Base-by-base conservation (phyloP, 1,284 basidiomycete genomes). In the Irpex lacteus region DNA sequence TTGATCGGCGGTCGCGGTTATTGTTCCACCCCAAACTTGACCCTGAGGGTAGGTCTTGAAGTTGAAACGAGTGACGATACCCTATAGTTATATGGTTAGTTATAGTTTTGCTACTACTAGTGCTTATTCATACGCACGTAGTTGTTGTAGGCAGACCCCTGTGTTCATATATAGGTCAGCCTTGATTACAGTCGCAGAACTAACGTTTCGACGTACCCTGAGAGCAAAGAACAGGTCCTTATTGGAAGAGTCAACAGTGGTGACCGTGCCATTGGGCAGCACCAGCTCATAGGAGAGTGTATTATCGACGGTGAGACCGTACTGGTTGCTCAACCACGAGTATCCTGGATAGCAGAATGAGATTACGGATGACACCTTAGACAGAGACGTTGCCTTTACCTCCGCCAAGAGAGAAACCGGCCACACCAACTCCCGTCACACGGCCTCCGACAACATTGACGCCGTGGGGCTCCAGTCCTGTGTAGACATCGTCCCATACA, bases 21-120 rank as follows among this genome's bases (percentile, higher is more conserved):
- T 79, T 0, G 80, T 65, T 1, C 88, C 88, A 21, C 87, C 88
- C 87, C 89, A 89, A 61, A 89, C 82, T 70, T 83, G 70, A 1
- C 77, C 77, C 72, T 87, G 85, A 63, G 84, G 80, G 71, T 80
- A 80, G 0, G 83, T 78, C 66, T 81, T 78, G 34, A 89, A 66
- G 0, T 80, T 85, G 71, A 88, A 85, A 60, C 78, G 80, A 1
- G 85, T 88, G 4, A 88, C 85, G 40, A 88, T 84, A 1, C 86
- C 87, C 86, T 88, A 59, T 52, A 18, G 15, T 7, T 34, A 62
- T 21, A 9, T 44, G n/a, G 56, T 53, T 26, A 53, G 21, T n/a
- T 56, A 9, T 11, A 54, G 5, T 36, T 18, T 50, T 54, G 7
- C 18, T 44, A 49, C 21, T 9, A 2, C n/a, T 15, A 53, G 11